Base-by-base conservation (phyloP, 2,329 filamentous ascomycete genomes). In the Waltergamsia citrina region DNA sequence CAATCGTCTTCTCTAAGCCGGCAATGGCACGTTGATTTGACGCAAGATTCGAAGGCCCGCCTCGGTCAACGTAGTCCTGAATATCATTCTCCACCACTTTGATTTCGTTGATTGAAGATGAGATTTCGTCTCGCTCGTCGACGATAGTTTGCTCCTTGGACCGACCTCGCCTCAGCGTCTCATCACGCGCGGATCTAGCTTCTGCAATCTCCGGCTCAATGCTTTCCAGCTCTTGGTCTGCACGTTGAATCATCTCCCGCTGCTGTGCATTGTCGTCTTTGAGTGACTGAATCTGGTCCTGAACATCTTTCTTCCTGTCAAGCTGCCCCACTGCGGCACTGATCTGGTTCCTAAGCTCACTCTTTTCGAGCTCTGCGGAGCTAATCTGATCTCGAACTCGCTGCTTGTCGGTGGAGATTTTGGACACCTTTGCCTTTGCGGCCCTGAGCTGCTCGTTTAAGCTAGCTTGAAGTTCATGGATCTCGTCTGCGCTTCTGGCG, bases 31-130 rank as follows among this genome's bases (percentile, higher is more conserved):
- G 69, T 48, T 80, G 73, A 45, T 84, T 84, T 15, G 70, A 69
- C 9, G 71, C 71, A 24, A 96, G 73, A 43, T 83, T 80, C 22
- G 69, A 66, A 4, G 80, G 74, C 1, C 88, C 90, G 36, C 81
- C 85, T 25, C 78, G 71, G 35, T 85, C 74, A 26, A 84, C 62
- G 51, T 96, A 98, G 23, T 77, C 74, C 40, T 78, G 74, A 41
- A 98, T 94, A 33, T 90, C 83, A 34, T 70, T 65, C 41, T 85
- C 83, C 29, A 85, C 70, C 54, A 82, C 67, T 45, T 77, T 78
- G 34, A 98, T 73, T 51, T 90, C 81, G 48, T 81, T 80, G 35
- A 92, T 67, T 20, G 78, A 92, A 40, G 79, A 78, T 5, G 78
- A 74, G 11, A 96, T 67, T 15, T 67, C 74, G 37, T 82, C 79